Evolutionary conservation across 495 filamentous ascomycete genomes (phyloP).

Genomic region (Aspergillus bertholletiae): DNA sequence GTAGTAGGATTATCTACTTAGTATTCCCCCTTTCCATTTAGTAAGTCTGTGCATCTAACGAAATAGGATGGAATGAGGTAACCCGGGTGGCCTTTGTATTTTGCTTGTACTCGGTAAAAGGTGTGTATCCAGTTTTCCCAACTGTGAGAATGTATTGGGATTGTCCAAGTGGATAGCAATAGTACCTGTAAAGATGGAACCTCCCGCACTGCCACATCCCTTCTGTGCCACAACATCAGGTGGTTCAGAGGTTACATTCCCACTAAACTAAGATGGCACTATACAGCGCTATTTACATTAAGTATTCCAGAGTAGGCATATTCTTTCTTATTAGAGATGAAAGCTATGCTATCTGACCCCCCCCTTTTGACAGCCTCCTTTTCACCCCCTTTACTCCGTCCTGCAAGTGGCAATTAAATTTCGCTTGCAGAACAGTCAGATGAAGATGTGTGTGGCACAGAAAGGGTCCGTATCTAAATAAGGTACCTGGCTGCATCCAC

Average conservation of each 20-base stretch:
- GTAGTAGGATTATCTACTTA: background rate
- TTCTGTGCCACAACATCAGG: background rate
- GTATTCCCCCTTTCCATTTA: background rate
- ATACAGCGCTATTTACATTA: background rate
- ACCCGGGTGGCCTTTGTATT: background rate
- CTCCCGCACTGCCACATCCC: background rate
- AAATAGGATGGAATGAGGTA: background rate
- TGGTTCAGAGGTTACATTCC: background rate
- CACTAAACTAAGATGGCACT: background rate
- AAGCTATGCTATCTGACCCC: background rate
- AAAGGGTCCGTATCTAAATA: slow-evolving; percentile 2
- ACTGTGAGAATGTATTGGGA: background rate
- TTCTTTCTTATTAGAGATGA: background rate
- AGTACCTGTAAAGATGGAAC: background rate
- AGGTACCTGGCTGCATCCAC: slow-evolving; percentile 6
- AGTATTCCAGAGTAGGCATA: no score
- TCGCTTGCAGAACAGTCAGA: background rate
- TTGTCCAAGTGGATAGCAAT: background rate
- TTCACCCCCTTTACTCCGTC: background rate
- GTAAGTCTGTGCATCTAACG: background rate
- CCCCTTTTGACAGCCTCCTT: background rate
- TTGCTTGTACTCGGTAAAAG: background rate
- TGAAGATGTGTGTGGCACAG: background rate
- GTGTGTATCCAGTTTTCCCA: background rate
- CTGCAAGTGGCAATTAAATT: background rate